Base-by-base conservation (phyloP, 2,329 filamentous ascomycete genomes). In the Fusarium napiforme region DNA sequence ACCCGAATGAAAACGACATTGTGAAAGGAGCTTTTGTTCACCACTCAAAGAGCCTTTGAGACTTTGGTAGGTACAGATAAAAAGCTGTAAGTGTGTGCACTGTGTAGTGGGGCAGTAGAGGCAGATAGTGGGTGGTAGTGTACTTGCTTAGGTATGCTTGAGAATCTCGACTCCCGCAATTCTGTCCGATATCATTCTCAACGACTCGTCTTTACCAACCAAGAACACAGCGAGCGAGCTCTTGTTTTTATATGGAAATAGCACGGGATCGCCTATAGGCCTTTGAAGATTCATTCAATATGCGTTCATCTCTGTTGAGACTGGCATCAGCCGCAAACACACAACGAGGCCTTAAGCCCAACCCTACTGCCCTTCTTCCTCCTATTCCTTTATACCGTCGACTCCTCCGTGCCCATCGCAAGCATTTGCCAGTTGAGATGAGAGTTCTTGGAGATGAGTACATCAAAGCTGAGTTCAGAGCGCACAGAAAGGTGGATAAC, bases 341-440 rank as follows among this genome's bases (percentile, higher is more conserved):
- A 21, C 77, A 78, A 30, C 79, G 72, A 40, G 80, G 81, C 39
- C 76, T 86, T 32, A 76, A 78, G 4, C 83, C 83, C 15, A 77
- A 81, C 26, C 82, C 83, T 9, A 83, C 93, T 80, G 93, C 94
- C 45, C 88, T 98, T 18, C 88, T 98, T 43, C 95, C 95, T 10
- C 95, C 95, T 1, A 93, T 98, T 53, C 94, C 92, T 5, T 88
- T 99, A 14, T 99, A 98, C 85, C 90, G 96, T 67, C 91, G 96
- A 40, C 85, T 99, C 32, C 87, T 99, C 36, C 92, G 96, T 73
- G 91, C 93, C 8, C 96, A 99, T 83, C 90, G 96, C 75, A 94
- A 92, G 78, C 88, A 92, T 77, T 85, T 99, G 15, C 91, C 92
- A 0, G 77, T 83, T 4, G 92, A 97, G 61, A 89, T 91, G 91